Conservation (phyloP, 139 green algal species). For the Gonium pectorale region DNA sequence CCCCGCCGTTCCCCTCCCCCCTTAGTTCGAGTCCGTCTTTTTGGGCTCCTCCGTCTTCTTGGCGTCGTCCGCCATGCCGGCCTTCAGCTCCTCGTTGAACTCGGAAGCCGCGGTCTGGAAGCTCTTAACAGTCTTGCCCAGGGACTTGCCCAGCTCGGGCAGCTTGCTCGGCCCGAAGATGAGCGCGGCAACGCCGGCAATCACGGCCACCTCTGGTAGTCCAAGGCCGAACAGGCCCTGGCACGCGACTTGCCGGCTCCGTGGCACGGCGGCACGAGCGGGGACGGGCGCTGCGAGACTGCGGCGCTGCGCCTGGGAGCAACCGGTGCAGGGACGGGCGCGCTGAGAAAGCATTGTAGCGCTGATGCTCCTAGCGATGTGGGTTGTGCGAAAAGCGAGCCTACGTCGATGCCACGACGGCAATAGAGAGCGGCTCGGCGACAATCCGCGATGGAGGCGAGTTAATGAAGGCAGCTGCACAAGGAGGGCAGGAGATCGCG, state of each 20-base stretch:
- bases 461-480: too few relatives aligned
- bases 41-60: conserved; percentile 37
- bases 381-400: too few relatives aligned
- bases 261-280: not conserved
- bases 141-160: conserved; percentile 91
- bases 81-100: conserved; percentile 80
- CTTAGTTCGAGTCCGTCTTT: conserved; percentile 34
- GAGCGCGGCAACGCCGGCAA: conserved; percentile 87
- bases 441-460: too few relatives aligned
- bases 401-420: too few relatives aligned
- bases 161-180: conserved; percentile 95
- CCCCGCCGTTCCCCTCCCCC: too few relatives aligned
- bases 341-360: too few relatives aligned
- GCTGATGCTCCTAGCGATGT: too few relatives aligned
- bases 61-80: conserved; percentile 56
- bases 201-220: conserved; percentile 88
- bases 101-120: conserved; percentile 92
- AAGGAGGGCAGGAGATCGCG: too few relatives aligned
- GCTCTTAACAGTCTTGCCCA: conserved; percentile 95
- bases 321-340: too few relatives aligned
- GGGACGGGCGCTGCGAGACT: not conserved
- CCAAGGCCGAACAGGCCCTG: conserved; percentile 90
- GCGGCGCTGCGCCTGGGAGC: not conserved
- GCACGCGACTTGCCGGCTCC: conserved; percentile 50
- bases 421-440: too few relatives aligned